Conservation (phyloP, 108 stramenopile species). For the Cyclotella atomus region DNA sequence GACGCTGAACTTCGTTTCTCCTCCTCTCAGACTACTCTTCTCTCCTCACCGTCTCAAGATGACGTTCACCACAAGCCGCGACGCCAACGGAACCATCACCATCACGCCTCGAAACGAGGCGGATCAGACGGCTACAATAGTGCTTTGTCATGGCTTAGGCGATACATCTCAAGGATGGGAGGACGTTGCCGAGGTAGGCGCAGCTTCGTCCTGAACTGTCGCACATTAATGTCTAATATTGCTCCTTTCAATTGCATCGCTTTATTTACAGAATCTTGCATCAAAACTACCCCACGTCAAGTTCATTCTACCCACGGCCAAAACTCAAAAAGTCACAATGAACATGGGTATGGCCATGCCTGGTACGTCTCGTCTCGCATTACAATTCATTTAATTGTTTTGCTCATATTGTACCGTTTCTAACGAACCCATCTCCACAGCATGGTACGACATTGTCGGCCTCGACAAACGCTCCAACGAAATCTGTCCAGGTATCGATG, state of each 20-base stretch:
- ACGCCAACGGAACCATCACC: conserved; percentile 68
- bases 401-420: neutral
- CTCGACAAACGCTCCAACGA: conserved; percentile 90
- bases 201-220: too few species aligned
- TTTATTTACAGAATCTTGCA: conserved; percentile 52
- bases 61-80: conserved; percentile 54
- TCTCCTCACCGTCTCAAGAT: conserved; percentile 1
- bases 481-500: conserved; percentile 84
- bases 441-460: conserved; percentile 93
- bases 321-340: conserved; percentile 90
- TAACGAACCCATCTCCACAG: neutral
- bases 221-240: too few species aligned
- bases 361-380: neutral
- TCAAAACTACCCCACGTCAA: conserved; percentile 75
- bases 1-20: too few species aligned
- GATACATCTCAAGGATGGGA: conserved; percentile 87
- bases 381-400: neutral
- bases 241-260: conserved; percentile 45
- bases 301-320: conserved; percentile 94
- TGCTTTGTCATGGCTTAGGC: conserved; percentile 94
- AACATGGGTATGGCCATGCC: conserved; percentile 92
- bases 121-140: conserved; percentile 71
- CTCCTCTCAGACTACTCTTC: neutral
- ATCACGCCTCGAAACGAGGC: conserved; percentile 74
- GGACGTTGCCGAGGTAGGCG: conserved; percentile 74